Evolutionary conservation across 2,329 filamentous ascomycete species (phyloP).

Genomic region (Fusarium oxysporum): DNA sequence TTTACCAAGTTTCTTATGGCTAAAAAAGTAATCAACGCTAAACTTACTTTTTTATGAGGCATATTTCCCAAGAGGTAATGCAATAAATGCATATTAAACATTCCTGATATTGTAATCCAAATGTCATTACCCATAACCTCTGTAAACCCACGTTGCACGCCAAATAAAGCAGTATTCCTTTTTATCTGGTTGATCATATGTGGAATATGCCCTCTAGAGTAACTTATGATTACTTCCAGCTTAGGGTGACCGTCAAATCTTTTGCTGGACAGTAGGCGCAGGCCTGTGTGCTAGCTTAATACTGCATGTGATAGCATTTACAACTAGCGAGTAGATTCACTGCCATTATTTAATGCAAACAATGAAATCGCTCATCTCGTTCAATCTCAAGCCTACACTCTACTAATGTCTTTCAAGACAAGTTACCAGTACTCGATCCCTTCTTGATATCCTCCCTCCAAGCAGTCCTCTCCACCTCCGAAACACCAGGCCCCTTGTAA

Average conservation of each 20-base stretch:
- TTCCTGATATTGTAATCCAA: not conserved
- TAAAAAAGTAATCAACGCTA: not conserved
- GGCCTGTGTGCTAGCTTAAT: not conserved
- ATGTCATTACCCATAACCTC: not conserved
- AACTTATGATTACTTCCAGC: no score
- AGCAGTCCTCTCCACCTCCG: conserved; percentile 62
- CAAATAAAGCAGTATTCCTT: not conserved
- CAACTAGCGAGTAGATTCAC: not conserved
- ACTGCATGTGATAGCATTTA: not conserved
- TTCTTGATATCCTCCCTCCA: conserved; percentile 58
- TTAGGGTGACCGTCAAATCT: not conserved
- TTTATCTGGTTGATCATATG: not conserved
- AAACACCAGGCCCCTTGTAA: conserved; percentile 69
- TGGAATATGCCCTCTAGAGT: not conserved
- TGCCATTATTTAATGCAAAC: accelerated
- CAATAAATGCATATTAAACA: not conserved
- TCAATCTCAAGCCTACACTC: not conserved
- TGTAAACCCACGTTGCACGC: not conserved
- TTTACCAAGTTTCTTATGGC: not conserved
- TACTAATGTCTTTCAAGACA: conserved; percentile 29
- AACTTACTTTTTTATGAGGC: not conserved
- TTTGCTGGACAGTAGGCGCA: not conserved
- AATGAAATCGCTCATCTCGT: not conserved
- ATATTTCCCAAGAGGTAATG: not conserved
- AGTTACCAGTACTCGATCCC: conserved; percentile 51